Evolutionary conservation across 192 early-diverging fungal genomes (phyloP).

Genomic region (Entophlyctis helioformis): DNA sequence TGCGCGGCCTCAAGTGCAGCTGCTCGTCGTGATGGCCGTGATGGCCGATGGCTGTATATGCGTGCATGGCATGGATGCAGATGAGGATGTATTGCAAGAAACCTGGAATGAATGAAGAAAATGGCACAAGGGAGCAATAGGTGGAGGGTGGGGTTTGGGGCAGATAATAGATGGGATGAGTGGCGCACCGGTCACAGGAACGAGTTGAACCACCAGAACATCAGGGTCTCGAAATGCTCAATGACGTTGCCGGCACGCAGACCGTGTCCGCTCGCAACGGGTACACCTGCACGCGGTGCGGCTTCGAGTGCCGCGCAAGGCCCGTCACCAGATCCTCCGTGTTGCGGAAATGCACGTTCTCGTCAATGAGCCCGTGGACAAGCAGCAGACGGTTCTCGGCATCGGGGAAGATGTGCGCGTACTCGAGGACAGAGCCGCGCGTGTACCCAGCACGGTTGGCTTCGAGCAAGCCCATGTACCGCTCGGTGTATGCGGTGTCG

Average conservation of each 20-base stretch:
- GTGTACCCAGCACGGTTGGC: constrained; percentile 35
- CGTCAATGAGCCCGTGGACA: constrained; percentile 63
- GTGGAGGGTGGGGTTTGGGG: too few species aligned
- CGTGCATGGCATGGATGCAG: too few species aligned
- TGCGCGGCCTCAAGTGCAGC: constrained; percentile 51
- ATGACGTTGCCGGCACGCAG: constrained; percentile 48
- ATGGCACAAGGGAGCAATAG: too few species aligned
- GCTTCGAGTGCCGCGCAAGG: constrained; percentile 39
- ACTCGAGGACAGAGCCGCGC: constrained; percentile 36
- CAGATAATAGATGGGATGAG: too few species aligned
- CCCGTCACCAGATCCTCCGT: constrained; percentile 39
- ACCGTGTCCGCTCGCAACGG: constrained; percentile 66
- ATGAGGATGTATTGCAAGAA: too few species aligned
- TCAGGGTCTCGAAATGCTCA: constrained; percentile 68
- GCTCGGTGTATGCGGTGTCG: constrained; percentile 61
- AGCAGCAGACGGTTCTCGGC: constrained; percentile 48
- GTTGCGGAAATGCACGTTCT: constrained; percentile 66
- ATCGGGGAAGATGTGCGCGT: constrained; percentile 42
- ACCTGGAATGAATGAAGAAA: too few species aligned
- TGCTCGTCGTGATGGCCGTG: constrained; percentile 74
- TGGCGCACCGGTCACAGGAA: too few species aligned
- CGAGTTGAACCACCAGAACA: constrained; percentile 23
- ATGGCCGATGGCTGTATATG: too few species aligned
- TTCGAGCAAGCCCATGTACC: constrained; percentile 47
- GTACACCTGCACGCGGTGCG: constrained; percentile 54